Base-by-base conservation (phyloP, 805 yeast genomes). In the Jamesozyma jinghongensis region DNA sequence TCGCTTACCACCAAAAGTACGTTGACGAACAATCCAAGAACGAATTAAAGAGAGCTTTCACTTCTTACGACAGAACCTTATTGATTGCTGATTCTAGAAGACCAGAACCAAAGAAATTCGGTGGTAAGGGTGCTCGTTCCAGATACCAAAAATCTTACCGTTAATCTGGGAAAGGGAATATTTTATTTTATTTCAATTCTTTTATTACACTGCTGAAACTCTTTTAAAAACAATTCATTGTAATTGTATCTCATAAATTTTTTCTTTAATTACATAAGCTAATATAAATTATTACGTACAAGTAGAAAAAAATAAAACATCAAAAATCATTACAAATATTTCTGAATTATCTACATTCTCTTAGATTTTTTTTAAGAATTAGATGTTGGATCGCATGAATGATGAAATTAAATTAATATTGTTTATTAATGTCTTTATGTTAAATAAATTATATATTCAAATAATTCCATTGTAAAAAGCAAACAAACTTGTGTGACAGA, bases 111-210 rank as follows among this genome's bases (percentile, higher is more conserved):
- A 92, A 92, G 97, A 92, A 92, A 81, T 92, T 92, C 80, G 98
- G 98, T 81, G 98, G 98, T 81, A 95, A 94, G 75, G 98, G 98
- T 85, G 98, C 98, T 77, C 92, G 98, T 80, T 92, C 98, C 70
- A 90, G 97, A 79, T 90, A 86, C 97, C 98, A 92, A 82, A 92
- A 92, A 74, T 92, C 98, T 72, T 92, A 92, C 90, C 98, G 98
- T 88, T 92, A 90, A 76, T 25, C 30, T 19, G 37, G 32, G 36
- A 31, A 40, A 35, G 13, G 32, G 19, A 29, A 32, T 33, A 35
- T 40, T n/a, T n/a, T 31, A 17, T 35, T 17, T 37, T 34, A 19
- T 37, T 36, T 33, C 32, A 27, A 19, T 19, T 17, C 29, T 14
- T 33, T 41, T 36, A 7, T 36, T 31, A 25, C 19, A 19, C 29